Percentiles rank a stretch among this genome's conserved stretches.
Evolutionary conservation across 2,329 filamentous ascomycete species (phyloP).

Genomic region (Alternaria tenuissima): DNA sequence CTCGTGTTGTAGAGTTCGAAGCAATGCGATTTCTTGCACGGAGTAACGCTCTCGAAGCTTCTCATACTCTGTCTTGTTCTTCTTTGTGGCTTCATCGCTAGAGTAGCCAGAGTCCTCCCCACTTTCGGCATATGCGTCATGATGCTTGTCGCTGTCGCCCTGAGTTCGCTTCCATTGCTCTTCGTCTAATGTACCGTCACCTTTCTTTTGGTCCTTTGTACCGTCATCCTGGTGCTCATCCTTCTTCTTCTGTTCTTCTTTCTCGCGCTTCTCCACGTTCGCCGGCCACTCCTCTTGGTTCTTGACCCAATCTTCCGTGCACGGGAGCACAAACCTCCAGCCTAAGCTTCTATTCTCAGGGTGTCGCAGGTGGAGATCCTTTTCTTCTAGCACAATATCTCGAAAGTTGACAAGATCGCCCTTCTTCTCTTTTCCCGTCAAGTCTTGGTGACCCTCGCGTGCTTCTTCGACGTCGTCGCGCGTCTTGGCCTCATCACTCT

Average conservation of each 20-base stretch:
- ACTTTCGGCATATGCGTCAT: neutral
- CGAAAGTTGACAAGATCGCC: constrained; percentile 52
- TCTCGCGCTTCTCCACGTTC: neutral
- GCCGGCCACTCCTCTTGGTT: neutral
- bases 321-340: neutral
- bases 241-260: neutral
- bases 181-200: neutral
- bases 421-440: constrained; percentile 33
- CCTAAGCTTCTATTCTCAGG: constrained; percentile 55
- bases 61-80: neutral
- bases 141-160: neutral
- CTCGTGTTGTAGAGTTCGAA: constrained; percentile 55
- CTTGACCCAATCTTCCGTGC: neutral
- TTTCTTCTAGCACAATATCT: constrained; percentile 35
- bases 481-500: constrained; percentile 23
- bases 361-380: constrained; percentile 56
- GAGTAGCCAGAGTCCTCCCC: neutral
- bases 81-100: neutral
- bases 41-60: constrained; percentile 52
- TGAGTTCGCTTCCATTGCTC: neutral
- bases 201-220: neutral
- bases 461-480: constrained; percentile 37
- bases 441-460: constrained; percentile 30
- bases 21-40: constrained; percentile 51
- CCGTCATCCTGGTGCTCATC: neutral